Evolutionary conservation across 306 rosid genomes (phyloP).

Genomic region (Vigna hirtella): DNA sequence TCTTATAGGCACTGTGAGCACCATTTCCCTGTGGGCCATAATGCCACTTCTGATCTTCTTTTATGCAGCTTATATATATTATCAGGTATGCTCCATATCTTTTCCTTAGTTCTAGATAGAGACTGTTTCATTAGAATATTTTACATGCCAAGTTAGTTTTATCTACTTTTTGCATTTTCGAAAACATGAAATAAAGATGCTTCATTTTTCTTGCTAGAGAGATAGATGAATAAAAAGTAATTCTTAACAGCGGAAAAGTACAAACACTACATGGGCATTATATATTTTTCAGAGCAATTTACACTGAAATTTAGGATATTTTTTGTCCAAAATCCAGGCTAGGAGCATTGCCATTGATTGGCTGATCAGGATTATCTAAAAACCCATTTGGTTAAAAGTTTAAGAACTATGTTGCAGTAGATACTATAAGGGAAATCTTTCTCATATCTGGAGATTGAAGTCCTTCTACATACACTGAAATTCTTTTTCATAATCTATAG

Average conservation of each 20-base stretch:
- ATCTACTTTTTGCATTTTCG: background rate
- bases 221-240: slow-evolving; percentile 1
- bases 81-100: slow-evolving; percentile 64
- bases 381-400: background rate
- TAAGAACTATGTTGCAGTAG: background rate
- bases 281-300: background rate
- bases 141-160: slow-evolving; percentile 4
- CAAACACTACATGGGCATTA: background rate
- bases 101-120: background rate
- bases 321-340: slow-evolving; percentile 3
- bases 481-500: background rate
- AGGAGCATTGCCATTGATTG: background rate
- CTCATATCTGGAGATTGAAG: background rate
- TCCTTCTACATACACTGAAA: background rate
- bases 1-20: slow-evolving; percentile 83
- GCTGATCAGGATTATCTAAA: background rate
- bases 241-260: background rate
- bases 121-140: background rate
- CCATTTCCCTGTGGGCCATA: slow-evolving; percentile 89
- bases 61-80: slow-evolving; percentile 76
- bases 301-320: background rate
- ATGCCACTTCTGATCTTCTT: slow-evolving; percentile 85
- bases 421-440: background rate
- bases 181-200: background rate
- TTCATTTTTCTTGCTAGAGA: background rate